phyloP scores from a whole-genome alignment of 192 early-diverging fungal species.

The Phlyctochytrium planicorne region DNA sequence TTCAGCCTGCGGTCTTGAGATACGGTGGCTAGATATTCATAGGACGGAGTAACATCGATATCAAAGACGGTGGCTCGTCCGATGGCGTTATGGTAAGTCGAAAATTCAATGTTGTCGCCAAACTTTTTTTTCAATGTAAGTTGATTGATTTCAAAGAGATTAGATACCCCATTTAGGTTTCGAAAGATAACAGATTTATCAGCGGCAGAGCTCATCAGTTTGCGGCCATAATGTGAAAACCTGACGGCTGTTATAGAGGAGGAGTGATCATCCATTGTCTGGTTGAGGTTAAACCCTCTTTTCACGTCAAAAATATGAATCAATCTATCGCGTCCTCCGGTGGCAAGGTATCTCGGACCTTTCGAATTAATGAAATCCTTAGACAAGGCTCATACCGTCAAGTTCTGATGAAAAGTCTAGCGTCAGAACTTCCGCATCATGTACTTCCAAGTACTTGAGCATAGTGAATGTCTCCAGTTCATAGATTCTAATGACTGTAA shows the following conservation, averaged over 20 bases:
- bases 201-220: constrained; percentile 74
- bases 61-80: constrained; percentile 72
- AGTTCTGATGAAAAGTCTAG: constrained; percentile 62
- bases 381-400: constrained; percentile 22
- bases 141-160: constrained; percentile 4
- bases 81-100: constrained; percentile 68
- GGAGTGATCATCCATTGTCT: constrained; percentile 83
- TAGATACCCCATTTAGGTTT: constrained; percentile 22
- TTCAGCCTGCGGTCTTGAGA: constrained; percentile 72
- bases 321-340: constrained; percentile 72
- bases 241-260: constrained; percentile 74
- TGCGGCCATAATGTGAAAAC: constrained; percentile 63
- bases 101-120: constrained; percentile 33
- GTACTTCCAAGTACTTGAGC: constrained; percentile 68
- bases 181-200: constrained; percentile 84
- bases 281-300: constrained; percentile 56
- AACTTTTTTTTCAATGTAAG: constrained; percentile 23
- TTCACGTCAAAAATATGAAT: constrained; percentile 73
- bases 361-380: constrained; percentile 2
- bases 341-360: constrained; percentile 54
- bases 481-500: constrained; percentile 47
- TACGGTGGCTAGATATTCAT: constrained; percentile 56
- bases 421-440: constrained; percentile 74
- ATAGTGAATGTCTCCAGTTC: constrained; percentile 59
- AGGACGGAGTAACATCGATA: constrained; percentile 57